Evolutionary conservation across 176 grass and related monocot species (phyloP).

Genomic region (Bolboschoenus planiculmis): DNA sequence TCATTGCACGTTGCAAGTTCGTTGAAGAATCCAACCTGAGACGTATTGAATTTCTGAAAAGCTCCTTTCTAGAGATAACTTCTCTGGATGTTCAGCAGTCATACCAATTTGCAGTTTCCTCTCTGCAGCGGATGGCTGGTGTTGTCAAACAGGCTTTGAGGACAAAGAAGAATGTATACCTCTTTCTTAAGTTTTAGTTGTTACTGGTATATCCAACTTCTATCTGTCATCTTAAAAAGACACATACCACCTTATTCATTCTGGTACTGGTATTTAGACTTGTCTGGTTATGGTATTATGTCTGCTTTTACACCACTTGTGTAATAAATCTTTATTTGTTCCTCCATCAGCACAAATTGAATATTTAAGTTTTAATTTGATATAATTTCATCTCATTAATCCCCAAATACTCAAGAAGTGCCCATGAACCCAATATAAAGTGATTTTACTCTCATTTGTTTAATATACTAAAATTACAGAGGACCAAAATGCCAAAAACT

Average conservation of each 20-base stretch:
- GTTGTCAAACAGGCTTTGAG: slow-evolving; percentile 60
- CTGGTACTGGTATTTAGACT: not conserved
- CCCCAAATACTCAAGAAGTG: not conserved
- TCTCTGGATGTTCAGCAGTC: slow-evolving; percentile 73
- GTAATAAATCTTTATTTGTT: not conserved
- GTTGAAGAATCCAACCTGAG: slow-evolving; percentile 52
- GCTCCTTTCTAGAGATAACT: slow-evolving; percentile 69
- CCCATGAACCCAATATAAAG: not conserved
- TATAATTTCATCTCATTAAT: not conserved
- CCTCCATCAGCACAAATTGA: not conserved
- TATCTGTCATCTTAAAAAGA: not conserved
- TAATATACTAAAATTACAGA: not conserved
- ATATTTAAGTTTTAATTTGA: not conserved
- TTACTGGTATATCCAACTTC: not conserved
- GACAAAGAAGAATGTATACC: slow-evolving; percentile 64
- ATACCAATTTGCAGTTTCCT: slow-evolving; percentile 41
- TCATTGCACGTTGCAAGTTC: slow-evolving; percentile 65
- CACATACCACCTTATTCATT: not conserved
- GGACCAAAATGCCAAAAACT: not conserved
- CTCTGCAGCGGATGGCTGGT: slow-evolving; percentile 57
- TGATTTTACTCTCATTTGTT: not conserved
- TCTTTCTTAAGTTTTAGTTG: not conserved
- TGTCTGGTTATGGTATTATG: not conserved
- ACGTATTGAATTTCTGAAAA: slow-evolving; percentile 55
- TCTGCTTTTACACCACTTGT: not conserved